These are phyloP conservation scores for Penicillium coprophilum DNA, from an alignment of 495 filamentous ascomycete species.

Conservation along the genomic window DNA sequence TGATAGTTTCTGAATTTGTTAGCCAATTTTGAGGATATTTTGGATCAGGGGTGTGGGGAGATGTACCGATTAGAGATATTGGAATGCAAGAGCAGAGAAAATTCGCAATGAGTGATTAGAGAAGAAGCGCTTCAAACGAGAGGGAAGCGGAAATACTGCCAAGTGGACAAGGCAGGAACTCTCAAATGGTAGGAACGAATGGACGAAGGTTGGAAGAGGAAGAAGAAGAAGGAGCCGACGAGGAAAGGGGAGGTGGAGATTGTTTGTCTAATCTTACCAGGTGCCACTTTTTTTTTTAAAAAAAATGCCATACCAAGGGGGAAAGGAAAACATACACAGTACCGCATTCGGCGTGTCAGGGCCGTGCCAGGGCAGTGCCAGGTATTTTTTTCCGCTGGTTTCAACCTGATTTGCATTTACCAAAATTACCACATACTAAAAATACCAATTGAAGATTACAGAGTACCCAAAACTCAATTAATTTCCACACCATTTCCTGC, in stretches of 20 bases:
- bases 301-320: slow-evolving; percentile 7
- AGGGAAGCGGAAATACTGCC: slow-evolving; percentile 23
- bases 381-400: slow-evolving; percentile 9
- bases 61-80: slow-evolving; percentile 23
- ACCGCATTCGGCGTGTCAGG: slow-evolving; percentile 20
- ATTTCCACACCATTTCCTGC: slow-evolving; percentile 12
- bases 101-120: slow-evolving; percentile 31
- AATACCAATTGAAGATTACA: background rate
- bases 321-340: slow-evolving; percentile 21
- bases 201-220: slow-evolving; percentile 40
- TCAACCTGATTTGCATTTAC: background rate
- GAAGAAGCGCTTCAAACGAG: slow-evolving; percentile 32
- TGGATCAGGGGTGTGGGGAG: background rate
- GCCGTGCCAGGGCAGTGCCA: background rate
- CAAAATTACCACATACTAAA: background rate
- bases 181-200: slow-evolving; percentile 50
- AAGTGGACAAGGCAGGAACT: slow-evolving; percentile 18
- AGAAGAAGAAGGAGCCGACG: slow-evolving; percentile 38
- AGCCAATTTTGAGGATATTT: slow-evolving; percentile 5
- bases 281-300: slow-evolving; percentile 13
- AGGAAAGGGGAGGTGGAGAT: slow-evolving; percentile 43
- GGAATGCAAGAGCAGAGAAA: slow-evolving; percentile 6
- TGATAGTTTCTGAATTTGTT: slow-evolving; percentile 45
- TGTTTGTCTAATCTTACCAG: slow-evolving; percentile 18
- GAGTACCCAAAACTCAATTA: background rate